Evolutionary conservation across 371 early-diverging fungal species (phyloP).

Genomic region (Rhizopus delemar): DNA sequence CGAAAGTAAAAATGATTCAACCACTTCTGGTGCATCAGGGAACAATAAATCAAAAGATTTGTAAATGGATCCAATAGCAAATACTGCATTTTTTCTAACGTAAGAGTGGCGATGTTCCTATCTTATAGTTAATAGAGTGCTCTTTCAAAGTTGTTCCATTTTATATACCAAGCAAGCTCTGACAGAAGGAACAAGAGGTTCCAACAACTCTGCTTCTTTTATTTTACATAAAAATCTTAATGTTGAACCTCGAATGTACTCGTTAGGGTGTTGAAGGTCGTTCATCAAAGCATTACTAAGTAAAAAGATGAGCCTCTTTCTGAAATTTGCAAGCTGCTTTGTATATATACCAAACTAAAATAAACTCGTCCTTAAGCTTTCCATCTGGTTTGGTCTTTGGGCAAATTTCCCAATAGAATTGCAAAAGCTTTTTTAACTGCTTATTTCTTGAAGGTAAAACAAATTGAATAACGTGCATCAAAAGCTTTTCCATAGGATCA

Average conservation of each 20-base stretch:
- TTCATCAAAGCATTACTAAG: slow-evolving; percentile 92
- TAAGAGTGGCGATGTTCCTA: slow-evolving; percentile 95
- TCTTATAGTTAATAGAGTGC: background rate
- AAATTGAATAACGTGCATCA: slow-evolving; percentile 97
- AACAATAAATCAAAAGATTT: slow-evolving; percentile 86
- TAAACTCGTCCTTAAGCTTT: slow-evolving; percentile 93
- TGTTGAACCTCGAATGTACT: slow-evolving; percentile 96
- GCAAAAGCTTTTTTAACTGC: slow-evolving; percentile 93
- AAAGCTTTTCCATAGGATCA: slow-evolving; percentile 83
- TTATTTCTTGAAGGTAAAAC: slow-evolving; percentile 91
- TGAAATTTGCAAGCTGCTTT: background rate
- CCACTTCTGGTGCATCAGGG: slow-evolving; percentile 94
- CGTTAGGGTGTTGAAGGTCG: slow-evolving; percentile 98
- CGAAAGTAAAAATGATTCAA: slow-evolving; percentile 72
- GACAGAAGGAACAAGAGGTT: slow-evolving; percentile 90
- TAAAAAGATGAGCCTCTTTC: background rate
- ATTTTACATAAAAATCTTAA: slow-evolving; percentile 95
- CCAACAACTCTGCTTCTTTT: slow-evolving; percentile 90
- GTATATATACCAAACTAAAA: slow-evolving; percentile 83
- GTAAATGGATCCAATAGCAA: slow-evolving; percentile 89
- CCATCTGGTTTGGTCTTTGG: slow-evolving; percentile 92
- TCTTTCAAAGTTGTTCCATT: slow-evolving; percentile 11
- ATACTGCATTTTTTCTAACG: slow-evolving; percentile 97
- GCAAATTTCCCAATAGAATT: slow-evolving; percentile 96
- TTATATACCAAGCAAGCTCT: slow-evolving; percentile 78